These are phyloP conservation scores for Citrus maxima DNA, from an alignment of 345 rosid genomes.

Conservation along the genomic window DNA sequence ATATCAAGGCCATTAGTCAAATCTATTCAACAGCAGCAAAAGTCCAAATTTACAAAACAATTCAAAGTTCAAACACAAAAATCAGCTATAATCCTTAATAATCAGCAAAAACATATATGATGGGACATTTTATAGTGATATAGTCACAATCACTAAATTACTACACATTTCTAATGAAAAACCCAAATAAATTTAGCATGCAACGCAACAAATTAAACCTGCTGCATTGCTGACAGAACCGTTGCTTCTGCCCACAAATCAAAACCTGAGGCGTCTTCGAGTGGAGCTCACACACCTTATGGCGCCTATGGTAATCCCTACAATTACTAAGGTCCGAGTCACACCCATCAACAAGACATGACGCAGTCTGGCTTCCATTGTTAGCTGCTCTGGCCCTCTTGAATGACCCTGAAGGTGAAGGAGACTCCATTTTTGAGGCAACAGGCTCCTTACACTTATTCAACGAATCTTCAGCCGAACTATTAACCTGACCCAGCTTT, in stretches of 20 bases:
- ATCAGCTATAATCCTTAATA: background rate
- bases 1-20: background rate
- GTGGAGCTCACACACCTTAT: constrained; percentile 88
- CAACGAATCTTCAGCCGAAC: constrained; percentile 34
- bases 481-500: constrained; percentile 65
- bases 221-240: constrained; percentile 97
- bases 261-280: constrained; percentile 74
- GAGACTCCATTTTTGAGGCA: constrained; percentile 28
- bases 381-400: constrained; percentile 57
- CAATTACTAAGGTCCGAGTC: constrained; percentile 62
- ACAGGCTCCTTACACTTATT: constrained; percentile 43
- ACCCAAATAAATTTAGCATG: background rate
- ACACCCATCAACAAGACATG: constrained; percentile 81
- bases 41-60: background rate
- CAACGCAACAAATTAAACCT: constrained; percentile 37
- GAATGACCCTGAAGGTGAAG: constrained; percentile 33
- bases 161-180: background rate
- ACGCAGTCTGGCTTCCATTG: constrained; percentile 41
- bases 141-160: background rate
- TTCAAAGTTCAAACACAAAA: background rate
- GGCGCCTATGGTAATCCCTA: constrained; percentile 80
- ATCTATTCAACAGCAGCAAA: background rate
- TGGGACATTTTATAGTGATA: background rate
- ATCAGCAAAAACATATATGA: background rate
- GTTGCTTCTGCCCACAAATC: constrained; percentile 59